Percentiles rank a stretch among this genome's conserved stretches.
phyloP scores from a whole-genome alignment of 192 early-diverging fungal genomes.

The Cladochytrium replicatum region DNA sequence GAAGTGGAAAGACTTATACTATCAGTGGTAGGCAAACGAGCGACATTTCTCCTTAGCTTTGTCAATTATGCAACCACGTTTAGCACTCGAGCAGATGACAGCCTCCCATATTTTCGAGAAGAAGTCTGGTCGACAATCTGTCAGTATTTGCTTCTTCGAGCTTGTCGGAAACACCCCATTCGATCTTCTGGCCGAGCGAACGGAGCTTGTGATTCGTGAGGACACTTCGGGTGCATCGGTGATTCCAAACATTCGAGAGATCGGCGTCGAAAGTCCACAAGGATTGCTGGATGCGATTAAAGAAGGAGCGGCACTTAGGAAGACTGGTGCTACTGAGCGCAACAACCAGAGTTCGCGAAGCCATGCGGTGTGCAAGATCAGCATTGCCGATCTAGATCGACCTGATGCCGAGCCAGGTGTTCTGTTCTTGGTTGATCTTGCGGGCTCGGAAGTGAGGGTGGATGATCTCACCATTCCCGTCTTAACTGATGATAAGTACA shows the following conservation, averaged over 20 bases:
- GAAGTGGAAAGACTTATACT: conserved; percentile 42
- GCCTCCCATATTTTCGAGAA: conserved; percentile 26
- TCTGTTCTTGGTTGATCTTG: conserved; percentile 40
- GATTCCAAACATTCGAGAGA: conserved; percentile 12
- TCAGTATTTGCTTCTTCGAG: conserved; percentile 33
- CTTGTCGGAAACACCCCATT: conserved; percentile 30
- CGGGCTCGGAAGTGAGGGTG: conserved; percentile 32
- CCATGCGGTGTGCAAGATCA: conserved; percentile 30
- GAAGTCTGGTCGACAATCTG: too few relatives aligned
- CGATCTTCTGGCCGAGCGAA: conserved; percentile 19
- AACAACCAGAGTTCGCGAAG: conserved; percentile 26
- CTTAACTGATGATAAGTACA: too few relatives aligned
- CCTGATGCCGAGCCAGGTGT: conserved; percentile 30
- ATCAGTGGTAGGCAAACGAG: conserved; percentile 19
- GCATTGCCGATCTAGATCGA: conserved; percentile 7
- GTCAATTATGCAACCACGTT: too few relatives aligned
- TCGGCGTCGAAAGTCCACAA: neutral
- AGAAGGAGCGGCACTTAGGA: conserved; percentile 9
- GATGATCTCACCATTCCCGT: too few relatives aligned
- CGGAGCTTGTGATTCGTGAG: conserved; percentile 28
- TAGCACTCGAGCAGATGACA: conserved; percentile 26
- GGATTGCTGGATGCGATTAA: conserved; percentile 16
- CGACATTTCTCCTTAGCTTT: too few relatives aligned
- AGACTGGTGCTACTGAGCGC: conserved; percentile 25
- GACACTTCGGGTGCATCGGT: conserved; percentile 27